phyloP scores from a whole-genome alignment of 495 filamentous ascomycete species.

The Neurospora sp. region DNA sequence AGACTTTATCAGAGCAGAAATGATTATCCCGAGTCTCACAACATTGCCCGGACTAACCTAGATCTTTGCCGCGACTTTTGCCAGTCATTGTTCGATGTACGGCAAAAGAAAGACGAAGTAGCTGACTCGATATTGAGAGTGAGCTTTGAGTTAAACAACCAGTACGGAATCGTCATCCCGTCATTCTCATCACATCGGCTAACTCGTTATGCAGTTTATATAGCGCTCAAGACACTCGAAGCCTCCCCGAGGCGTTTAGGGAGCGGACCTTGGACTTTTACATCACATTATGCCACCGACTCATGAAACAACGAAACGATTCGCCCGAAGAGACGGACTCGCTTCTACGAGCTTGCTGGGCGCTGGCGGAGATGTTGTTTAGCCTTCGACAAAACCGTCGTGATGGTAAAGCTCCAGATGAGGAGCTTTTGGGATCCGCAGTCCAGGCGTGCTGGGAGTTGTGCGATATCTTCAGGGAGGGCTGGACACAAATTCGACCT shows the following conservation, averaged over 20 bases:
- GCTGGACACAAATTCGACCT: conserved; percentile 81
- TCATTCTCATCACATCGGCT: conserved; percentile 1
- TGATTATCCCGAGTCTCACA: conserved; percentile 55
- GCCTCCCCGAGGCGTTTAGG: conserved; percentile 75
- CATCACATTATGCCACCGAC: conserved; percentile 79
- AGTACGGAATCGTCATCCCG: conserved; percentile 29
- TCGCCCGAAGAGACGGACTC: conserved; percentile 71
- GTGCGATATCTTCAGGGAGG: conserved; percentile 86
- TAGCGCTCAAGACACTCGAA: conserved; percentile 73
- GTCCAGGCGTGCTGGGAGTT: conserved; percentile 93
- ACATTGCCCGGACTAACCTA: conserved; percentile 58
- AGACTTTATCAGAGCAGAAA: conserved; percentile 73
- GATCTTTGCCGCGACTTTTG: conserved; percentile 89
- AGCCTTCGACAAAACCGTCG: conserved; percentile 75
- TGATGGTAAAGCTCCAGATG: conserved; percentile 62
- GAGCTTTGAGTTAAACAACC: conserved; percentile 91
- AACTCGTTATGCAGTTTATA: conserved; percentile 47
- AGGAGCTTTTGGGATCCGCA: conserved; percentile 74
- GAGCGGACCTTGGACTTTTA: conserved; percentile 90
- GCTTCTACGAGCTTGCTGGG: conserved; percentile 79
- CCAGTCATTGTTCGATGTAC: conserved; percentile 76
- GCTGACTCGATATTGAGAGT: conserved; percentile 79
- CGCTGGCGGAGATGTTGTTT: conserved; percentile 86
- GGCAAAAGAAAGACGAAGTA: conserved; percentile 61
- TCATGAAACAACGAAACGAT: conserved; percentile 84